Percentiles rank a stretch among this genome's conserved stretches.
These are phyloP conservation scores for Byssothecium circinans DNA, from an alignment of 2,329 filamentous ascomycete genomes.

Conservation along the genomic window DNA sequence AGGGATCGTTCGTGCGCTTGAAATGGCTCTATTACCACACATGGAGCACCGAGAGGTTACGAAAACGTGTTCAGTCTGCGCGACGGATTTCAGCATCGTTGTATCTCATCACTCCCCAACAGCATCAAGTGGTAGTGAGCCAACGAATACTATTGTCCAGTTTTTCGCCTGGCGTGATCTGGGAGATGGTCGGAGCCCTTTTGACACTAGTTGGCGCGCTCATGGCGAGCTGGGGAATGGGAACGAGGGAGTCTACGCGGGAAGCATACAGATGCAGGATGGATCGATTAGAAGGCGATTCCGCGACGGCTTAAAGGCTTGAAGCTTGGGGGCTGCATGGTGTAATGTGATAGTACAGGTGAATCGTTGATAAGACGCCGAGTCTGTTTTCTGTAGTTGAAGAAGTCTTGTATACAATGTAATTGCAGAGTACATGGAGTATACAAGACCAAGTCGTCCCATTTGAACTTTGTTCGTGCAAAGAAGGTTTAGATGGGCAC, in stretches of 20 bases:
- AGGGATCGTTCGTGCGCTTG: conserved; percentile 21
- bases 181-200: conserved; percentile 25
- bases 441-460: too few relatives aligned
- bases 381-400: too few relatives aligned
- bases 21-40: conserved; percentile 21
- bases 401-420: too few relatives aligned
- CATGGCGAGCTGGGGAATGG: conserved; percentile 24
- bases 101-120: conserved; percentile 2
- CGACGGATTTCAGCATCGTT: conserved; percentile 29
- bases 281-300: too few relatives aligned
- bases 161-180: conserved; percentile 32
- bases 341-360: too few relatives aligned
- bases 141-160: conserved; percentile 14
- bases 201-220: conserved; percentile 29
- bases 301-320: too few relatives aligned
- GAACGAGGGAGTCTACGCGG: neutral
- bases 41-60: conserved; percentile 17
- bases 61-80: conserved; percentile 22
- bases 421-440: too few relatives aligned
- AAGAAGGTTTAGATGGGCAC: too few relatives aligned
- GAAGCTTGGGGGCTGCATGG: too few relatives aligned
- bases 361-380: too few relatives aligned
- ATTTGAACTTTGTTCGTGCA: too few relatives aligned
- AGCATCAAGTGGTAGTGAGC: neutral
- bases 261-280: too few relatives aligned